These are phyloP conservation scores for Chalciporus sphaerocephalus DNA, from an alignment of 768 basidiomycete genomes.

Conservation along the genomic window DNA sequence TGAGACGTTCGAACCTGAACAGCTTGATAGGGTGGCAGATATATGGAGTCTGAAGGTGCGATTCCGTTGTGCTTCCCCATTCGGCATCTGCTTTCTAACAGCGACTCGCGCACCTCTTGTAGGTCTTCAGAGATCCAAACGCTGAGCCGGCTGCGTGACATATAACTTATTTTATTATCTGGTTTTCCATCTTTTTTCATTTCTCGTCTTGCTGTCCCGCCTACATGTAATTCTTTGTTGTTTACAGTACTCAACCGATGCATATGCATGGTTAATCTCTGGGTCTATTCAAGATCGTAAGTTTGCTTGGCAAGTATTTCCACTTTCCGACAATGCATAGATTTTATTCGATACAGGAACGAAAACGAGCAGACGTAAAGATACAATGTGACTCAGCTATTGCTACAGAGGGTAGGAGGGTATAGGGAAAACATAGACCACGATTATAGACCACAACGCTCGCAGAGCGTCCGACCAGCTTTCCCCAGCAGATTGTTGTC, in stretches of 20 bases:
- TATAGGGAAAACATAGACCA: constrained; percentile 3
- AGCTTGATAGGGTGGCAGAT: constrained; percentile 53
- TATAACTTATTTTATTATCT: constrained; percentile 21
- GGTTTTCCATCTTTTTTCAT: constrained; percentile 8
- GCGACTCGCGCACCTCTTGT: background rate
- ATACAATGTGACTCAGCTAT: constrained; percentile 20
- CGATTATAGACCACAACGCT: background rate
- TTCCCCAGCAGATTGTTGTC: background rate
- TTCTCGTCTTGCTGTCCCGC: constrained; percentile 9
- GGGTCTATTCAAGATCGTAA: no score
- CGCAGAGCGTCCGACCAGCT: background rate
- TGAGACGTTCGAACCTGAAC: constrained; percentile 31
- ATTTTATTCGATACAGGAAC: constrained; percentile 17
- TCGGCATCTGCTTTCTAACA: background rate
- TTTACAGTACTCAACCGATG: background rate
- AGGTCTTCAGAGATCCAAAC: constrained; percentile 47
- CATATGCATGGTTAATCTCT: no score
- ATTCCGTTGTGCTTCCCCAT: background rate
- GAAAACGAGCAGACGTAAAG: constrained; percentile 8
- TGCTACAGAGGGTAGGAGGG: constrained; percentile 17
- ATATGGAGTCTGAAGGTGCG: constrained; percentile 75
- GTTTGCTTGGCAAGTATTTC: background rate
- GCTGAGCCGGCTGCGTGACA: constrained; percentile 27
- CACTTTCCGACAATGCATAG: background rate
- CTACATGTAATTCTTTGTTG: constrained; percentile 4